Evolutionary conservation across 2,329 filamentous ascomycete genomes (phyloP).

Genomic region (Alternaria arborescens): DNA sequence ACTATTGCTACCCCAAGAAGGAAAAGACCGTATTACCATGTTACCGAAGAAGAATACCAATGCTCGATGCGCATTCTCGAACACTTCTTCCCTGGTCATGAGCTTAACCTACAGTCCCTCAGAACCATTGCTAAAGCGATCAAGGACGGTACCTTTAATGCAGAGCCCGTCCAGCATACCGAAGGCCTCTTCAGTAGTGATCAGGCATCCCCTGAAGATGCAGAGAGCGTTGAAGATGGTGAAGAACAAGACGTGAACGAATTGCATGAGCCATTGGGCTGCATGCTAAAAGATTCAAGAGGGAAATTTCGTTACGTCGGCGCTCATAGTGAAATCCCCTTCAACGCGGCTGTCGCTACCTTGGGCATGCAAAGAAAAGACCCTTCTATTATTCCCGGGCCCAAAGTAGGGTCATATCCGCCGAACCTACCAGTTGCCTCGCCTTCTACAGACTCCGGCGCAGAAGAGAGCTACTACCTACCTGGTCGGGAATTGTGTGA

Average conservation of each 20-base stretch:
- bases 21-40: constrained; percentile 52
- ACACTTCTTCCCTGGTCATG: constrained; percentile 48
- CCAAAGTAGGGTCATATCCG: constrained; percentile 44
- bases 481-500: constrained; percentile 42
- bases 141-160: constrained; percentile 40
- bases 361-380: constrained; percentile 34
- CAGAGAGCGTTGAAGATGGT: constrained; percentile 33
- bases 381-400: constrained; percentile 41
- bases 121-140: constrained; percentile 46
- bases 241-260: constrained; percentile 44
- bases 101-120: constrained; percentile 46
- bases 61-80: constrained; percentile 50
- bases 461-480: constrained; percentile 37
- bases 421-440: constrained; percentile 34
- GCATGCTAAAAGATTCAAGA: constrained; percentile 50
- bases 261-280: constrained; percentile 49
- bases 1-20: constrained; percentile 48
- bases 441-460: constrained; percentile 27
- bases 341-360: constrained; percentile 48
- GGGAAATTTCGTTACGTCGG: constrained; percentile 49
- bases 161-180: constrained; percentile 33
- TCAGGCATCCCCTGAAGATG: constrained; percentile 36
- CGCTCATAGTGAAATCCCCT: constrained; percentile 50
- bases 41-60: constrained; percentile 52
- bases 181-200: constrained; percentile 33